Conservation (phyloP, 148 eudicot genomes). For the Euryodendron excelsum region DNA sequence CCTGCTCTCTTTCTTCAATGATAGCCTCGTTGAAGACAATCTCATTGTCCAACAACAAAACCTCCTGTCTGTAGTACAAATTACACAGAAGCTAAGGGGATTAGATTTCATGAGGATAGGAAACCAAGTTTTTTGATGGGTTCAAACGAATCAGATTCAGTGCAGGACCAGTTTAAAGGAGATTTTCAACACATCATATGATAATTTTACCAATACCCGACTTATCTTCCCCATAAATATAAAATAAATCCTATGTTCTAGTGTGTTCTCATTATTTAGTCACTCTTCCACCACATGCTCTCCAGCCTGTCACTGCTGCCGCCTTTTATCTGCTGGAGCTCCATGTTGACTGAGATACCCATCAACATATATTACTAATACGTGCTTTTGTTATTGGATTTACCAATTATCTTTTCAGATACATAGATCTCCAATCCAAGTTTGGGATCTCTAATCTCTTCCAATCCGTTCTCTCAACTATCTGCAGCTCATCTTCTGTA, state of each 20-base stretch:
- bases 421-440: background rate
- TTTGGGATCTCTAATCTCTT: background rate
- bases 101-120: background rate
- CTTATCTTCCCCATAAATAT: background rate
- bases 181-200: background rate
- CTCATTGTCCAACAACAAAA: constrained; percentile 28
- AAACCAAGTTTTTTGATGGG: background rate
- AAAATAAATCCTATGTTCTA: background rate
- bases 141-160: background rate
- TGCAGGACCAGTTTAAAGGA: constrained; percentile 1
- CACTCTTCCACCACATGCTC: background rate
- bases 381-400: background rate
- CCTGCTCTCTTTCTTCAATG: constrained; percentile 31
- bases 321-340: background rate
- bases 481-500: background rate
- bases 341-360: background rate
- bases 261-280: background rate
- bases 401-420: background rate
- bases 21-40: constrained; percentile 25
- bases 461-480: constrained; percentile 1
- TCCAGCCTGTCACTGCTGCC: background rate
- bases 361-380: too few species aligned
- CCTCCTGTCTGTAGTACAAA: constrained; percentile 23
- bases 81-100: constrained; percentile 2
- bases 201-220: background rate